Evolutionary conservation across 1,284 basidiomycete species (phyloP).

Genomic region (Pyrrhoderma lamaoense): DNA sequence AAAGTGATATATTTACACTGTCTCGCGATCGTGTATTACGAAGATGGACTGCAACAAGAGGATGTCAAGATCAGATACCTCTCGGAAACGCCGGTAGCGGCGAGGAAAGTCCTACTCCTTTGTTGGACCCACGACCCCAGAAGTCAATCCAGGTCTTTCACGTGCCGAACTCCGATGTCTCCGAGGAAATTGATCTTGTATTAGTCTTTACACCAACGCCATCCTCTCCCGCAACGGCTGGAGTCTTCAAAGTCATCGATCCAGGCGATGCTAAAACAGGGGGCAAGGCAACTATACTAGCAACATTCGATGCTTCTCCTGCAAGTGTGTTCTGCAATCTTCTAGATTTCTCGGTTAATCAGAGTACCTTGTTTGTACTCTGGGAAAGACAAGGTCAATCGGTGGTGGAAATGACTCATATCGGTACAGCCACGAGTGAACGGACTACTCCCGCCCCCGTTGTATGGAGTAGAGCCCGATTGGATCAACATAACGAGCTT

Average conservation of each 20-base stretch:
- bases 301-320: constrained; percentile 48
- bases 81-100: constrained; percentile 34
- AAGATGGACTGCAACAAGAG: constrained; percentile 70
- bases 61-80: constrained; percentile 56
- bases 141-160: constrained; percentile 52
- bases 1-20: constrained; percentile 72
- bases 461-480: constrained; percentile 48
- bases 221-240: constrained; percentile 53
- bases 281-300: constrained; percentile 16
- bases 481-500: constrained; percentile 61
- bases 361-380: constrained; percentile 49
- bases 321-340: constrained; percentile 60
- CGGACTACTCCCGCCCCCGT: constrained; percentile 25
- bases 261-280: too few species aligned
- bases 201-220: constrained; percentile 63
- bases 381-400: constrained; percentile 76
- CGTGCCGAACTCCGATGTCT: not conserved
- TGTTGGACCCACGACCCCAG: constrained; percentile 52
- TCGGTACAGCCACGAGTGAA: constrained; percentile 30
- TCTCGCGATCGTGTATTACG: constrained; percentile 83
- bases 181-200: constrained; percentile 28
- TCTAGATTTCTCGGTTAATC: constrained; percentile 62
- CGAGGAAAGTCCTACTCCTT: constrained; percentile 32
- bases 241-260: constrained; percentile 59
- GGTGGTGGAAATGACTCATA: constrained; percentile 49